Evolutionary conservation across 208 protist species (phyloP).

Genomic region (Acanthamoeba sp.): DNA sequence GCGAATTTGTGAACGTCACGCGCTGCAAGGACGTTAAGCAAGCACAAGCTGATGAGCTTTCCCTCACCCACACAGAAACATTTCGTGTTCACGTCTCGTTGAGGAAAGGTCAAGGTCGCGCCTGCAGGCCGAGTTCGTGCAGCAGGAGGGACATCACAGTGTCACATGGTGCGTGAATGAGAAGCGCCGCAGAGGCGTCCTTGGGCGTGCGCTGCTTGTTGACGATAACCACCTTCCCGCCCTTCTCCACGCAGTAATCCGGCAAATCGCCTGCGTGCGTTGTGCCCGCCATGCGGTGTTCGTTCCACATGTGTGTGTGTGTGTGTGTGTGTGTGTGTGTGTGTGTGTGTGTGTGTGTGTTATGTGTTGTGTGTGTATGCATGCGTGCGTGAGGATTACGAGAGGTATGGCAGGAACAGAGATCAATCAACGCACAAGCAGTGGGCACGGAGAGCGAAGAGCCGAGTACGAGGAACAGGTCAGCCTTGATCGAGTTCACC

Average conservation of each 20-base stretch:
- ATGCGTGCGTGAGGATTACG: neutral
- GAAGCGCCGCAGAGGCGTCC: neutral
- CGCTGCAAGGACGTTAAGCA: too few species aligned
- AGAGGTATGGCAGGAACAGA: neutral
- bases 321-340: too few species aligned
- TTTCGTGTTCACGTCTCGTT: too few species aligned
- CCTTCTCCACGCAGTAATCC: conserved; percentile 48
- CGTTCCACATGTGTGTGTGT: too few species aligned
- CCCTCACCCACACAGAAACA: too few species aligned
- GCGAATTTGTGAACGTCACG: too few species aligned
- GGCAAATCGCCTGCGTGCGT: conserved; percentile 31
- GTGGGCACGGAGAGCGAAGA: conserved; percentile 44
- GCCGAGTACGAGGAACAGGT: conserved; percentile 63
- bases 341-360: neutral
- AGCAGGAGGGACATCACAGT: neutral
- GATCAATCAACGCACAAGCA: neutral
- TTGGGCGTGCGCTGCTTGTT: conserved; percentile 71
- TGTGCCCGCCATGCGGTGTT: too few species aligned
- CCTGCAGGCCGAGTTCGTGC: neutral
- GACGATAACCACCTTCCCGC: conserved; percentile 64
- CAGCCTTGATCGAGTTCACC: conserved; percentile 69
- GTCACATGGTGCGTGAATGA: conserved; percentile 69
- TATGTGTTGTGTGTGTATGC: too few species aligned
- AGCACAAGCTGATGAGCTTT: too few species aligned
- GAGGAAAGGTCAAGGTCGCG: too few species aligned